Conservation (phyloP, 2,329 filamentous ascomycete species). For the Exophiala oligosperma region DNA sequence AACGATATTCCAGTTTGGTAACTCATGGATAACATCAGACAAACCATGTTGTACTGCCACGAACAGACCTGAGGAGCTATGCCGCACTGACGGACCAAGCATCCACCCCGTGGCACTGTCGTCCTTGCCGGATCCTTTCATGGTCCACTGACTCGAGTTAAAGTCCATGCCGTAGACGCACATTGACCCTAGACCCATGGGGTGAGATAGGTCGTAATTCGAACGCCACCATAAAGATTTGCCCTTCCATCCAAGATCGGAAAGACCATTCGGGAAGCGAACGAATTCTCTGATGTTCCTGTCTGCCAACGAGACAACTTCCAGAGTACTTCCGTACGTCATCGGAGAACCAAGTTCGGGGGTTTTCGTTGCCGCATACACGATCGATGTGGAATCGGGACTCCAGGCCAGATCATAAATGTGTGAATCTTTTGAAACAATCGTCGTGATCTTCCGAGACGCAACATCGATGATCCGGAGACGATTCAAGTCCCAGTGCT, state of each 20-base stretch:
- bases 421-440: conserved; percentile 3
- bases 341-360: background rate
- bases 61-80: background rate
- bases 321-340: background rate
- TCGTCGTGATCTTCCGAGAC: background rate
- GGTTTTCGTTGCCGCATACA: conserved; percentile 8
- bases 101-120: background rate
- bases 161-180: conserved; percentile 2
- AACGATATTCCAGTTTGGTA: background rate
- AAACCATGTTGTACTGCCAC: background rate
- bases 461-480: conserved; percentile 6
- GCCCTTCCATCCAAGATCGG: background rate
- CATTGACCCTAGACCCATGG: background rate
- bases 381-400: conserved; percentile 20
- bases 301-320: background rate
- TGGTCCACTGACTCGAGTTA: background rate
- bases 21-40: background rate
- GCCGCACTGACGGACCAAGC: background rate
- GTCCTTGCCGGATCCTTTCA: background rate
- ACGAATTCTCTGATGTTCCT: background rate
- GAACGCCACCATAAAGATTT: background rate
- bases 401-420: conserved; percentile 19
- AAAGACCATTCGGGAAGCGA: background rate
- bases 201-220: background rate
- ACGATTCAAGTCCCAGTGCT: conserved; percentile 4